Conservation (phyloP, 371 early-diverging fungal genomes). For the Mortierella sp. region DNA sequence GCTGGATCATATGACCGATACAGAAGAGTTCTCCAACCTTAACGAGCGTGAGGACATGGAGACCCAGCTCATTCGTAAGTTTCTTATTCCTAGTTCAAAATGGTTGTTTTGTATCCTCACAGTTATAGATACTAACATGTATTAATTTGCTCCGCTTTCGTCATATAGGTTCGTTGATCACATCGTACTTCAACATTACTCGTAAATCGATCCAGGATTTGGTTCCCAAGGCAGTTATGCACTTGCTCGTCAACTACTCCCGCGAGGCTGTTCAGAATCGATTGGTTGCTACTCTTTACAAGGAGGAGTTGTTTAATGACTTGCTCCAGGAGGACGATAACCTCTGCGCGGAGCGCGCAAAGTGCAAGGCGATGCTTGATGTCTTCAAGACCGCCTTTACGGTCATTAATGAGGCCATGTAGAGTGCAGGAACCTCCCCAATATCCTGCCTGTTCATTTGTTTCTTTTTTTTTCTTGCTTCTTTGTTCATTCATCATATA, state of each 20-base stretch:
- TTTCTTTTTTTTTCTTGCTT: conserved; percentile 13
- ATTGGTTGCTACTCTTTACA: conserved; percentile 87
- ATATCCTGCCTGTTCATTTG: not conserved
- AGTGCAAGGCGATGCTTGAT: conserved; percentile 83
- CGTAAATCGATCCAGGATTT: conserved; percentile 89
- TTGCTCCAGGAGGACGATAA: conserved; percentile 85
- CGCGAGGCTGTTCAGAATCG: conserved; percentile 85
- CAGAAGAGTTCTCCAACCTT: conserved; percentile 57
- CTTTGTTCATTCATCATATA: conserved; percentile 7
- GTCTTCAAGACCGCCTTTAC: conserved; percentile 84
- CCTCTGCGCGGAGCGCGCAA: conserved; percentile 79
- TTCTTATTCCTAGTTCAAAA: not conserved
- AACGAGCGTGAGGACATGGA: conserved; percentile 87
- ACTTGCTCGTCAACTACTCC: conserved; percentile 82
- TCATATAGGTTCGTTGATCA: conserved; percentile 73
- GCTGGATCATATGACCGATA: conserved; percentile 57
- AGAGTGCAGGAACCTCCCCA: conserved; percentile 28
- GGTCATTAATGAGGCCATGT: conserved; percentile 81
- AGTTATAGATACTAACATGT: not conserved
- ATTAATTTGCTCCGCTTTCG: not conserved
- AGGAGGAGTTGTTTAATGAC: conserved; percentile 78
- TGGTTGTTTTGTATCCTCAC: too few species aligned
- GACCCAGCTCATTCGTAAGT: conserved; percentile 85
- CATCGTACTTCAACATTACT: conserved; percentile 89
- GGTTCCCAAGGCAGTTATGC: conserved; percentile 96